A percentile compares a stretch with the other conserved stretches of the same genome.
phyloP scores from a whole-genome alignment of 192 early-diverging fungal genomes.

The Umbelopsis sp. region DNA sequence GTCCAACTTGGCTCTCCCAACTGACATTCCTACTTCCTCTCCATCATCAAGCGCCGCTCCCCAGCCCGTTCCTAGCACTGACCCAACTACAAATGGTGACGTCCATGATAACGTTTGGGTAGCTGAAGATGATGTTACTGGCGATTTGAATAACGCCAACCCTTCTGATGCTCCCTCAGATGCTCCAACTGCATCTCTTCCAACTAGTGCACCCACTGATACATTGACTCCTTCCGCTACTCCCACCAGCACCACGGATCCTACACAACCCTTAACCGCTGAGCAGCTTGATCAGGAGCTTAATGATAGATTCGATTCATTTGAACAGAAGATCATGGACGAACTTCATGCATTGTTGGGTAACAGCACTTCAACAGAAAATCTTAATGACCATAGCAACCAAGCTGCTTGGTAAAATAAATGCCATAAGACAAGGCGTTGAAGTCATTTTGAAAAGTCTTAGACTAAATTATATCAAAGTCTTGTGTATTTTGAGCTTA shows the following conservation, averaged over 20 bases:
- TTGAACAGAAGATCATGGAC: neutral
- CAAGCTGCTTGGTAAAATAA: slow-evolving; percentile 15
- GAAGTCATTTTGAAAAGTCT: neutral
- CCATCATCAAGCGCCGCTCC: neutral
- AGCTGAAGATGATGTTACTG: neutral
- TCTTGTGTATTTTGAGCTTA: neutral
- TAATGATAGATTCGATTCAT: neutral
- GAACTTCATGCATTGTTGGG: neutral
- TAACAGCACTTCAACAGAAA: neutral
- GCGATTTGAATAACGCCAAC: neutral
- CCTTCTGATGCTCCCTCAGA: neutral
- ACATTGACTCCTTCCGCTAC: neutral
- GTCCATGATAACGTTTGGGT: neutral
- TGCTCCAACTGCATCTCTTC: neutral
- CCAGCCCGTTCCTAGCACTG: neutral
- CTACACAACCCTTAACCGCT: neutral
- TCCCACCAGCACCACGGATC: neutral
- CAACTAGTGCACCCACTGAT: neutral
- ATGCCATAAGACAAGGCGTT: neutral
- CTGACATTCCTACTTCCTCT: neutral
- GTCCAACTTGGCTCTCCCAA: neutral
- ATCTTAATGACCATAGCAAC: slow-evolving; percentile 3
- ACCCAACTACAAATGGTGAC: neutral
- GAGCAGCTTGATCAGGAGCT: neutral
- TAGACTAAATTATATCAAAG: neutral